Evolutionary conservation across 371 early-diverging fungal species (phyloP), one percentile per base, ranked within the genome.

Genomic region (Coemansia sp.): DNA sequence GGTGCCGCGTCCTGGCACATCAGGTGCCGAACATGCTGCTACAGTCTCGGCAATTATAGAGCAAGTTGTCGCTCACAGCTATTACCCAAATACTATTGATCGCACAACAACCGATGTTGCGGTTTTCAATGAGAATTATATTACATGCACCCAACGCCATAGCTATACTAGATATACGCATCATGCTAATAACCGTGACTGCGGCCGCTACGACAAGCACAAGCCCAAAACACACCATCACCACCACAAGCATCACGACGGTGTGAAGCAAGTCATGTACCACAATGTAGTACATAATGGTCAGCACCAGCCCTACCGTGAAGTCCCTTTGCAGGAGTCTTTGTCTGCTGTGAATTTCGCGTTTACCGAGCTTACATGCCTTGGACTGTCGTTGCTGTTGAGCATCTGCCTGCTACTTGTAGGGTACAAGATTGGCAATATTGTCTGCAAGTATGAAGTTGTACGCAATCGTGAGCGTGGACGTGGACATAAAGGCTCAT

Each of bases 371-470:
- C 5, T 67, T n/a, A 56, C 23, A 14, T 67, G 44, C 9, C 33
- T 67, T 28, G 47, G 26, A 1, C 25, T 63, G 37, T 67, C 68
- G 9, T 40, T 62, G 14, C 55, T 64, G 9, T 26, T 67, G 40
- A 63, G 64, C 23, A 30, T 67, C 2, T n/a, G 55, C 30, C 40
- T 67, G 21, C 68, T 67, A 8, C 11, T 55, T 47, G 18, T 67
- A 9, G 68, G 68, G 7, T 62, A 54, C 50, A 67, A 63, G 50
- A 67, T 67, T 9, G 64, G 68, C 16, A 40, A 42, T 21, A 21
- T 37, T 2, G 55, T 62, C 6, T 67, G 42, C 63, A 67, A 62
- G 14, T 51, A 55, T 11, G 53, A 67, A 14, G 7, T 14, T 42
- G 26, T 25, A 11, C 65, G 58, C 11, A 20, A 42, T 26, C 65